phyloP scores from a whole-genome alignment of 1,284 basidiomycete genomes.

The Boletellus deceptivus region DNA sequence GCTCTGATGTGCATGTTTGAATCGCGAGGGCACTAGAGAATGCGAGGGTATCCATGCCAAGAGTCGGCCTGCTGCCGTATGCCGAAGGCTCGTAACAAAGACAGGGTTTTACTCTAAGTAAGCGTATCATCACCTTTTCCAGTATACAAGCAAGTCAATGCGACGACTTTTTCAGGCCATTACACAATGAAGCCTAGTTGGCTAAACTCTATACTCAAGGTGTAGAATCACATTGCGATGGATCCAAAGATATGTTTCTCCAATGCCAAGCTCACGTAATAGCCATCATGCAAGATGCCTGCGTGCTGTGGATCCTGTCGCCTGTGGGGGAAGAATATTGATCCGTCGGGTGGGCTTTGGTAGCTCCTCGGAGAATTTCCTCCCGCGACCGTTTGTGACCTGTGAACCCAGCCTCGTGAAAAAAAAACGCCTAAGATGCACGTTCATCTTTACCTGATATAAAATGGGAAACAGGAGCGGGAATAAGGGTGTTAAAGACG shows the following conservation, averaged over 20 bases:
- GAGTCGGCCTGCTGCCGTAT: background rate
- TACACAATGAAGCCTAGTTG: background rate
- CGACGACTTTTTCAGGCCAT: too few relatives aligned
- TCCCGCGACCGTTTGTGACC: conserved; percentile 1
- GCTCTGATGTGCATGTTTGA: background rate
- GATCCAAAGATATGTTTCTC: too few relatives aligned
- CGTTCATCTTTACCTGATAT: conserved; percentile 9
- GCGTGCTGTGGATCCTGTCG: too few relatives aligned
- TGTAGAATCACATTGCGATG: too few relatives aligned
- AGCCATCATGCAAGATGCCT: background rate
- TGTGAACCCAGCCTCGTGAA: background rate
- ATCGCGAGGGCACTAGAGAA: background rate
- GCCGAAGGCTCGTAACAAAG: background rate
- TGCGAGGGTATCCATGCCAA: background rate
- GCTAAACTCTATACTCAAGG: background rate
- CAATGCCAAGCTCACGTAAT: background rate
- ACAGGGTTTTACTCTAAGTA: background rate
- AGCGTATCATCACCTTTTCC: background rate
- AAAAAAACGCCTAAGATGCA: conserved; percentile 1
- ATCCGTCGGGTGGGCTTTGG: background rate
- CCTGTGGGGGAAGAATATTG: background rate
- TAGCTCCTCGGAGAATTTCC: conserved; percentile 7
- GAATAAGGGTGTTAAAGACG: background rate
- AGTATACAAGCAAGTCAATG: too few relatives aligned
- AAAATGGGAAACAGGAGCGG: conserved; percentile 5